Percentiles rank a stretch among this genome's conserved stretches.
Evolutionary conservation across 2,329 filamentous ascomycete genomes (phyloP).

Genomic region (Trichoderma guizhouense): DNA sequence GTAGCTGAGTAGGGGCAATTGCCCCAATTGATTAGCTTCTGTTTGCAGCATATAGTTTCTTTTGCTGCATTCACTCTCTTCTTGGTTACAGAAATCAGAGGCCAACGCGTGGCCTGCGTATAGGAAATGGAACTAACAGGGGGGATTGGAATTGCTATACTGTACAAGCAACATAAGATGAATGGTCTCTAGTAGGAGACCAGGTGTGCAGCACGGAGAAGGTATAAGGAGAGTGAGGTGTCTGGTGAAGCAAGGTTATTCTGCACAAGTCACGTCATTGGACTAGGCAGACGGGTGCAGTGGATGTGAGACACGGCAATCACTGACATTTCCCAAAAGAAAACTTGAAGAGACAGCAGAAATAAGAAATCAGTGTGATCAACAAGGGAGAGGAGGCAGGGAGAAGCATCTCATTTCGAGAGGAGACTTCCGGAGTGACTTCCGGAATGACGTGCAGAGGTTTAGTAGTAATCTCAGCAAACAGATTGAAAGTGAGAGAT

Average conservation of each 20-base stretch:
- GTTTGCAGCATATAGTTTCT: not conserved
- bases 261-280: not conserved
- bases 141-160: not conserved
- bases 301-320: not conserved
- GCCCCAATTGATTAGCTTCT: not conserved
- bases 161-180: not conserved
- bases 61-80: not conserved
- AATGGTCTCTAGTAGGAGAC: not conserved
- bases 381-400: not conserved
- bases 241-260: not conserved
- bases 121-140: not conserved
- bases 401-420: not conserved
- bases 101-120: not conserved
- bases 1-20: constrained; percentile 49
- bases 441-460: not conserved
- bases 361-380: not conserved
- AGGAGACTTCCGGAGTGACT: not conserved
- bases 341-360: not conserved
- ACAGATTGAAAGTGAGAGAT: not conserved
- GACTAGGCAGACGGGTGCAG: not conserved
- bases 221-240: not conserved
- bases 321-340: not conserved
- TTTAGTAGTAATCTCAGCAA: not conserved
- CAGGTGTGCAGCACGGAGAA: not conserved
- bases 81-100: not conserved